A percentile compares a stretch with the other conserved stretches of the same genome.
These are phyloP conservation scores for Claviceps fusiformis DNA, from an alignment of 2,329 filamentous ascomycete genomes.

Conservation along the genomic window DNA sequence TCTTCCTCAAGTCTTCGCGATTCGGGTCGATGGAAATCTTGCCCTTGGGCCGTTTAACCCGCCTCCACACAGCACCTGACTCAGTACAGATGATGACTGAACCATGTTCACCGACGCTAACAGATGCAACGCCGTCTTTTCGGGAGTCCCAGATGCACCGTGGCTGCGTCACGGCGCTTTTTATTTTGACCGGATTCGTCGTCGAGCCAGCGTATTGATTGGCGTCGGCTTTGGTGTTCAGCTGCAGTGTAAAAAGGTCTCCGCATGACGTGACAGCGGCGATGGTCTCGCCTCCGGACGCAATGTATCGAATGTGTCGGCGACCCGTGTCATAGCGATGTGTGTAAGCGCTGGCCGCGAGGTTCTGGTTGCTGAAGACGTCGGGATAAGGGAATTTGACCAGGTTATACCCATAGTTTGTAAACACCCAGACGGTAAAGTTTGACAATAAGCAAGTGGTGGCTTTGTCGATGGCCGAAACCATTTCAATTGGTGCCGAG, in stretches of 20 bases:
- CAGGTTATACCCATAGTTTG: conserved; percentile 90
- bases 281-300: conserved; percentile 80
- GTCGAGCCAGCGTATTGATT: conserved; percentile 56
- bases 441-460: conserved; percentile 78
- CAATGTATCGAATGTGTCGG: conserved; percentile 62
- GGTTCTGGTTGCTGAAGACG: conserved; percentile 54
- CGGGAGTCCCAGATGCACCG: conserved; percentile 79
- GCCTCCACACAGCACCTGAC: conserved; percentile 85
- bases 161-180: conserved; percentile 63
- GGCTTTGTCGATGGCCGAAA: conserved; percentile 80
- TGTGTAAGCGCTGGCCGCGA: conserved; percentile 44
- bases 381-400: conserved; percentile 67
- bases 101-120: conserved; percentile 80
- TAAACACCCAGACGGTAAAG: conserved; percentile 84
- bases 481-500: conserved; percentile 56
- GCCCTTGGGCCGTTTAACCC: conserved; percentile 67
- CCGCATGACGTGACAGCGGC: conserved; percentile 74
- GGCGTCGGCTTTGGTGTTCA: conserved; percentile 54
- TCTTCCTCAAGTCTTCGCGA: conserved; percentile 46
- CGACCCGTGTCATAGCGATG: conserved; percentile 43
- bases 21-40: conserved; percentile 47
- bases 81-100: conserved; percentile 90
- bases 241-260: conserved; percentile 74
- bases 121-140: conserved; percentile 76
- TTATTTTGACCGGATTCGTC: conserved; percentile 84